Conservation (phyloP, 2,329 filamentous ascomycete species). For the Fusarium anthophilum region DNA sequence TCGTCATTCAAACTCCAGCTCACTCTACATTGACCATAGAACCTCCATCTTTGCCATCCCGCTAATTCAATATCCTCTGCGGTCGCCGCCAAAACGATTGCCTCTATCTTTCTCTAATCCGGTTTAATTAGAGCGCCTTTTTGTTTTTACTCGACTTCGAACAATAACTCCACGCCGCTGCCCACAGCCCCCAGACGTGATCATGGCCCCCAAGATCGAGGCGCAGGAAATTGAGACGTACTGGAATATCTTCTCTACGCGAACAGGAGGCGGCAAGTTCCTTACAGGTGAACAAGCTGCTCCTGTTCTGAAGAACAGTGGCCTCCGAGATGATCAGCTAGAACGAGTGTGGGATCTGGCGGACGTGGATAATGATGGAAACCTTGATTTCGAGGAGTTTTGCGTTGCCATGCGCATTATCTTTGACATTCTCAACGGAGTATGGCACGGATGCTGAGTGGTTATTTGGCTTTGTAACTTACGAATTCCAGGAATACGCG, state of each 20-base stretch:
- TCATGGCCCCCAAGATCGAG: conserved; percentile 70
- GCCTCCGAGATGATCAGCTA: conserved; percentile 77
- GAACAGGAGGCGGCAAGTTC: conserved; percentile 68
- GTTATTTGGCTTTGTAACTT: conserved; percentile 15
- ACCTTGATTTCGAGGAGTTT: conserved; percentile 99
- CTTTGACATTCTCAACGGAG: conserved; percentile 95
- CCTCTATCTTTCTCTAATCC: not conserved
- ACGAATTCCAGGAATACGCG: conserved; percentile 74
- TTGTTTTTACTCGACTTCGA: not conserved
- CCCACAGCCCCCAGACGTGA: conserved; percentile 36
- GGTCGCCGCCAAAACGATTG: conserved; percentile 29
- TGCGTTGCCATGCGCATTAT: conserved; percentile 98
- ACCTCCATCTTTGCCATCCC: conserved; percentile 17
- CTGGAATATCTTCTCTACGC: conserved; percentile 70
- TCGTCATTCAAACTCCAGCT: conserved; percentile 42
- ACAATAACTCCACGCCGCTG: not conserved
- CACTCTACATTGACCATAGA: conserved; percentile 5
- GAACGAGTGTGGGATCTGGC: conserved; percentile 97
- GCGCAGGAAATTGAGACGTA: conserved; percentile 71
- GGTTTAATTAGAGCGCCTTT: not conserved
- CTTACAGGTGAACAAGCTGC: conserved; percentile 70
- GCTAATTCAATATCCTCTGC: conserved; percentile 11
- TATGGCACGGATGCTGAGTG: conserved; percentile 50
- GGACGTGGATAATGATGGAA: conserved; percentile 96
- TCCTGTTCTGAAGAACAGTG: conserved; percentile 71